Base-by-base conservation (phyloP, 2,329 filamentous ascomycete species). In the Hypoxylon sp. region DNA sequence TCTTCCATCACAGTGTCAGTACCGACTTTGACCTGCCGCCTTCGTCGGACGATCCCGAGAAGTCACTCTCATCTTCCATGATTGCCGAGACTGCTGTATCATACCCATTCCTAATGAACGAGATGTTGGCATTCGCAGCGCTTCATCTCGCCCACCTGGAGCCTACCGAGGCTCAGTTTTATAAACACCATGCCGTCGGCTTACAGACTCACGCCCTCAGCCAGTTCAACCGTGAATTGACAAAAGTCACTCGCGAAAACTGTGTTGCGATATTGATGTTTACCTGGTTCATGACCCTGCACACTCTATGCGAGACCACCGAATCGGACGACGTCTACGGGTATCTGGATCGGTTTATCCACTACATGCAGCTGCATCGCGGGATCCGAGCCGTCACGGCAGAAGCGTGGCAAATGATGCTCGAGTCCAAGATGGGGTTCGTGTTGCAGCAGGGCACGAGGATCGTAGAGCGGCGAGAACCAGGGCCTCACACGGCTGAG, bases 21-120 rank as follows among this genome's bases (percentile, higher is more conserved):
- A 57, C 37, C 39, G 45, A 60, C 16, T 62, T 68, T 37, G 62
- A 60, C 41, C 16, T 68, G 11, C 61, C 65, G 3, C 52, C 57
- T 16, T 29, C 37, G 12, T 53, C 50, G 21, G 58, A 56, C n/a
- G 21, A 59, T 5, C 37, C 57, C 25, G 50, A 56, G 0, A 60
- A 56, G 25, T 12, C 2, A 7, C 4, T 43, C 3, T 14, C 57
- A 1, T 21, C 30, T 0, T 8, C 16, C 19, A 52, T 62, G 46
- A 27, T 63, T n/a, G 19, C 59, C 16, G 58, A 68, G 12, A 23
- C 30, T 1, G 58, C 65, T 3, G 12, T 68, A 6, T 53, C 54
- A 5, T 65, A 48, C 23, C 62, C 65, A 7, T 68, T 62, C 23
- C 14, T 68, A 5, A 65, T 68, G 65, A 65, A 65, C n/a, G 65